Base-by-base conservation (phyloP, 1,139 yeast species). In the Yamadazyma conglobata region DNA sequence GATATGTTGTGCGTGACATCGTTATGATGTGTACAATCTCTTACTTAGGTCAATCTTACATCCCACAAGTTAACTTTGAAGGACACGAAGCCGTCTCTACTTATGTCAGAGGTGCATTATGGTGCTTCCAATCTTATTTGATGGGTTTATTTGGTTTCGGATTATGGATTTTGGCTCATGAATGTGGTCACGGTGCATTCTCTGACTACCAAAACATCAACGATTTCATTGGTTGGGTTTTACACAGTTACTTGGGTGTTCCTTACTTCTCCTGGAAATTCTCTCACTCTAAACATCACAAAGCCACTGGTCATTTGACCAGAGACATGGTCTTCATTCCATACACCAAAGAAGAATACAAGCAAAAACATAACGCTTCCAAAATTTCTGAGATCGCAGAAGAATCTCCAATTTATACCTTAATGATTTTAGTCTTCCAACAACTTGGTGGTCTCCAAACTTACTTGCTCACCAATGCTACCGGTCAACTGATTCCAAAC, bases 191-290 rank as follows among this genome's bases (percentile, higher is more conserved):
- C 58, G 82, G 79, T 36, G 94, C 94, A 18, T 85, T 85, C 52
- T 75, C 85, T 15, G 87, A 83, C 48, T 79, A 77, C 51, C 73
- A 72, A 42, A 56, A 64, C 52, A 72, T 84, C 41, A 84, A 85
- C 56, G 91, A 85, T 55, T 57, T 74, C 28, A 79, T 80, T 30
- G 95, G 95, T 32, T 85, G 94, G 94, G 62, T 81, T 21, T 63
- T 85, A 39, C 95, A 85, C 62, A 82, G 93, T 21, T 77, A 75
- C 50, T 66, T 80, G 50, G 59, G 84, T 42, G 94, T 85, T 35
- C 95, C 95, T 27, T 85, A 81, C 63, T 85, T 84, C 54, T 81
- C 91, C 5, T 85, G 95, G 95, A 80, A 85, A 54, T 77, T 73
- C 53, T 69, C 85, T 28, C 95, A 85, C 58, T 74, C 84, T 31